These are phyloP conservation scores for Aspergillus niger DNA, from an alignment of 2,329 filamentous ascomycete species.

Conservation along the genomic window DNA sequence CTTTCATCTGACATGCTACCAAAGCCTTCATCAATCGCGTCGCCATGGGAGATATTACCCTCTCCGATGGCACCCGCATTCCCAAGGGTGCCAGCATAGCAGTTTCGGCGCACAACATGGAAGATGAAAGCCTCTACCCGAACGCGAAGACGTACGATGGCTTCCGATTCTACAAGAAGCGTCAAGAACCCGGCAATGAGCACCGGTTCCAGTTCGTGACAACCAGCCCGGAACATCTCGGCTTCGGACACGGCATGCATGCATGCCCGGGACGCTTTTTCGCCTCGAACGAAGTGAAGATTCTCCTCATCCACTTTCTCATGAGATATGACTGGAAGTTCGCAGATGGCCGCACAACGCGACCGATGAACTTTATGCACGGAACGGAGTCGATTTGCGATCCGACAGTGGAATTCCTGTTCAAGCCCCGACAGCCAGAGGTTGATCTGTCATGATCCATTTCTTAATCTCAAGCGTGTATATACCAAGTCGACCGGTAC, in stretches of 20 bases:
- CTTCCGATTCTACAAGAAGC: constrained; percentile 37
- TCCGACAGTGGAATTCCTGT: constrained; percentile 30
- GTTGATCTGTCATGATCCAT: constrained; percentile 22
- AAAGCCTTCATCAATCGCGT: constrained; percentile 31
- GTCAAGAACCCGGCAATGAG: constrained; percentile 33
- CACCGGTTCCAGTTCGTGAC: constrained; percentile 34
- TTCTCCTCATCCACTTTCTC: constrained; percentile 54
- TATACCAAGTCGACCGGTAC: not conserved
- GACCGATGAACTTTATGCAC: constrained; percentile 48
- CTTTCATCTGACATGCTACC: not conserved
- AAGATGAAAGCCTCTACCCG: constrained; percentile 31
- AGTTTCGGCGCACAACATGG: constrained; percentile 30
- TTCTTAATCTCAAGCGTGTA: not conserved
- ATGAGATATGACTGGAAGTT: constrained; percentile 56
- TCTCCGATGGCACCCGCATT: constrained; percentile 34
- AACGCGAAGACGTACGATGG: constrained; percentile 36
- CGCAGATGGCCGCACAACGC: constrained; percentile 33
- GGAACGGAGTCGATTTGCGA: constrained; percentile 48
- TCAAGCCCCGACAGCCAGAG: constrained; percentile 28
- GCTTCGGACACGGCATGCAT: constrained; percentile 42
- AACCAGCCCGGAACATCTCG: constrained; percentile 32
- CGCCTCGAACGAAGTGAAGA: constrained; percentile 58
- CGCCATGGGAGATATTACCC: constrained; percentile 22
- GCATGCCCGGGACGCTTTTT: constrained; percentile 59
- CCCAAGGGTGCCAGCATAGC: constrained; percentile 30